Percentiles rank a stretch among this genome's conserved stretches.
Evolutionary conservation across 2,329 filamentous ascomycete genomes (phyloP).

Genomic region (Aureobasidium sp.): DNA sequence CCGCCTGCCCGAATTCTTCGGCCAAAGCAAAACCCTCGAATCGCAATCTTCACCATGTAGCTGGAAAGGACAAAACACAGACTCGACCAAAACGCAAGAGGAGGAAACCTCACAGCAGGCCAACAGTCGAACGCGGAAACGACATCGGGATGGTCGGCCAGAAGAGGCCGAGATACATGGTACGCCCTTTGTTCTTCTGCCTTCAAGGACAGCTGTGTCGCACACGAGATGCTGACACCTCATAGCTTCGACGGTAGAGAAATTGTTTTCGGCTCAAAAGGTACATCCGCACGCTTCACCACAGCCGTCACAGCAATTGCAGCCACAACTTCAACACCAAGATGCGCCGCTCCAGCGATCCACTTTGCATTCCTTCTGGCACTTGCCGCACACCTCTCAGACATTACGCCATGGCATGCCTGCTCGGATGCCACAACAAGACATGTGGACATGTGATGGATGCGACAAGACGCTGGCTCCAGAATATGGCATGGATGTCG

Average conservation of each 20-base stretch:
- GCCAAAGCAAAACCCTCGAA: conserved; percentile 25
- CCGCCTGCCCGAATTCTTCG: conserved; percentile 26
- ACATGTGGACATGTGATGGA: conserved; percentile 34
- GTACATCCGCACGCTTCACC: conserved; percentile 27
- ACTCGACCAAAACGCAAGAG: not conserved
- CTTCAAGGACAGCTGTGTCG: no score
- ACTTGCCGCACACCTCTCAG: conserved; percentile 30
- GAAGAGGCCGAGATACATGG: conserved; percentile 50
- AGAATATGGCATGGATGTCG: conserved; percentile 32
- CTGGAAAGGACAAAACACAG: not conserved
- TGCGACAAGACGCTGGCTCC: conserved; percentile 34
- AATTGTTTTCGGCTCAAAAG: conserved; percentile 40
- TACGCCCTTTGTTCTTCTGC: conserved; percentile 29
- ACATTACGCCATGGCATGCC: conserved; percentile 10
- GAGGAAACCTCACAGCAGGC: conserved; percentile 31
- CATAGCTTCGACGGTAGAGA: conserved; percentile 39
- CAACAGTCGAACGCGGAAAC: conserved; percentile 52
- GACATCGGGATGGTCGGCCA: conserved; percentile 52
- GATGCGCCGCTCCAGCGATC: conserved; percentile 34
- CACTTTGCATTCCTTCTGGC: conserved; percentile 44
- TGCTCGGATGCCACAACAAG: conserved; percentile 21
- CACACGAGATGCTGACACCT: conserved; percentile 19
- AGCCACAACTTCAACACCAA: conserved; percentile 24
- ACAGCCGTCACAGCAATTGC: conserved; percentile 23
- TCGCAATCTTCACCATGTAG: not conserved